Conservation (phyloP, 768 basidiomycete genomes). For the Termitomyces sp. region DNA sequence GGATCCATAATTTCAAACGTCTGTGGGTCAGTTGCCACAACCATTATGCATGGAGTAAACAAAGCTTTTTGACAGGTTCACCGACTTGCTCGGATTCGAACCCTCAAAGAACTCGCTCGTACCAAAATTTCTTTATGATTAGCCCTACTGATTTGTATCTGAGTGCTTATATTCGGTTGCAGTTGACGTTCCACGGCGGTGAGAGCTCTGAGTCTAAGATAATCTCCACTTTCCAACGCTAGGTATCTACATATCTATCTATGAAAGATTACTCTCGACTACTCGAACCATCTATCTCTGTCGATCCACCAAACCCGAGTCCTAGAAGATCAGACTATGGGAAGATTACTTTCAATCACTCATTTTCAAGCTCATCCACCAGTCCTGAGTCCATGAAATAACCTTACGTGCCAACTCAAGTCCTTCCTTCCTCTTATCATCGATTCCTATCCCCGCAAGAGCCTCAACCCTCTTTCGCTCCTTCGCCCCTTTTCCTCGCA, state of each 20-base stretch:
- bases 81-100: neutral
- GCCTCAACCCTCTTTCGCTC: slow-evolving; percentile 38
- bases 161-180: too few species aligned
- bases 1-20: neutral
- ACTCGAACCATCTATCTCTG: too few species aligned
- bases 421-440: slow-evolving; percentile 36
- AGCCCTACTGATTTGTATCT: too few species aligned
- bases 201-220: neutral
- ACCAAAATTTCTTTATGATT: too few species aligned
- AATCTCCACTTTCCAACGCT: neutral
- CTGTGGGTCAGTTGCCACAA: neutral
- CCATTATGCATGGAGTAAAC: neutral
- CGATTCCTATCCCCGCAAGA: slow-evolving; percentile 27
- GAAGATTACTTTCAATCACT: slow-evolving; percentile 7
- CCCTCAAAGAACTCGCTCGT: neutral
- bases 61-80: neutral
- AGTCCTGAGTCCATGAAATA: slow-evolving; percentile 43
- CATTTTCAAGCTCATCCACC: slow-evolving; percentile 16
- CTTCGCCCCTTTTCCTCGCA: slow-evolving; percentile 41
- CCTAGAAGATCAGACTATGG: too few species aligned
- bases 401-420: slow-evolving; percentile 40
- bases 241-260: neutral
- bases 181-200: too few species aligned
- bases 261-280: neutral
- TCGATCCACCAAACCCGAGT: too few species aligned